phyloP scores from a whole-genome alignment of 768 basidiomycete genomes.

The Atractiella rhizophila region DNA sequence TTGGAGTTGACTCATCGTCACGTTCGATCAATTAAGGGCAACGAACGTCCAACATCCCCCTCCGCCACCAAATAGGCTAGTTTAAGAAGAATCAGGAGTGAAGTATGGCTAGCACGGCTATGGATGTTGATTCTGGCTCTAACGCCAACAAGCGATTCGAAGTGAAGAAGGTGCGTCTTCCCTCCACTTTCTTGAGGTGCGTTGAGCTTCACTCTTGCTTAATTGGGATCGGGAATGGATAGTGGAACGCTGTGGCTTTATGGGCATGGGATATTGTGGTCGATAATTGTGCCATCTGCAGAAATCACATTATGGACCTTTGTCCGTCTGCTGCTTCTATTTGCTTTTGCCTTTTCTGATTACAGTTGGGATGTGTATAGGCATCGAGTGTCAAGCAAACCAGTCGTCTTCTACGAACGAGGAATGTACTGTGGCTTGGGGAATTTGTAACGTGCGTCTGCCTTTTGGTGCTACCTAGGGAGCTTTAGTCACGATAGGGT shows the following conservation, averaged over 20 bases:
- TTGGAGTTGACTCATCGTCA: neutral
- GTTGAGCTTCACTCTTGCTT: neutral
- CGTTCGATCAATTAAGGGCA: neutral
- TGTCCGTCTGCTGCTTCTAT: constrained; percentile 32
- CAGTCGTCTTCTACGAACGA: constrained; percentile 90
- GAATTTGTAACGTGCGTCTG: constrained; percentile 69
- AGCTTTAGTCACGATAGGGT: neutral
- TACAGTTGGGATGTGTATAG: constrained; percentile 24
- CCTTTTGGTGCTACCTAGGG: neutral
- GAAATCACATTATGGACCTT: constrained; percentile 97
- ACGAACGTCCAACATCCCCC: neutral
- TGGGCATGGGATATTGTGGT: constrained; percentile 68
- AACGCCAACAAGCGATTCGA: constrained; percentile 65
- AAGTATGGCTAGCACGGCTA: no score
- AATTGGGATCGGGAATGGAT: neutral
- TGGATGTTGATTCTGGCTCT: constrained; percentile 27
- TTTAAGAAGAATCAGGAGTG: constrained; percentile 26
- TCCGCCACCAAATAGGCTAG: neutral
- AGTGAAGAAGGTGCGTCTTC: constrained; percentile 68
- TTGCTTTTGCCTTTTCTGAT: neutral
- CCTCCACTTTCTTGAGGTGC: neutral
- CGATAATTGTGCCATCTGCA: constrained; percentile 53
- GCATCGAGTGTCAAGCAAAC: constrained; percentile 98
- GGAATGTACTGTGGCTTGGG: constrained; percentile 96
- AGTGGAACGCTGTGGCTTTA: constrained; percentile 97